Percentiles rank a stretch among this genome's conserved stretches.
These are phyloP conservation scores for Platanthera guangdongensis DNA, from an alignment of 106 monocot genomes.

Conservation along the genomic window DNA sequence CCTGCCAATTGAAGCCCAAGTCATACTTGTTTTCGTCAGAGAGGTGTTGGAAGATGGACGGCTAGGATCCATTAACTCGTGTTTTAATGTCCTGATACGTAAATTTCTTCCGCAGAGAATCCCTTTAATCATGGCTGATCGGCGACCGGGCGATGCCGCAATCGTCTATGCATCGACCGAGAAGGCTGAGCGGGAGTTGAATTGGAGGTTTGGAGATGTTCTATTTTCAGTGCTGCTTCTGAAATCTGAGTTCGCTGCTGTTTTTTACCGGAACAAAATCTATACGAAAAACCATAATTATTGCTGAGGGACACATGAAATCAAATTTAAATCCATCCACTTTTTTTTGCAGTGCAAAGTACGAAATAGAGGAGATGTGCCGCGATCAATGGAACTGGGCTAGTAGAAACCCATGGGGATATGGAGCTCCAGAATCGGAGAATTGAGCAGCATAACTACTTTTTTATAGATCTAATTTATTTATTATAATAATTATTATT, in stretches of 20 bases:
- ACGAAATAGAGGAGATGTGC: constrained; percentile 86
- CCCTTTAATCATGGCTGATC: constrained; percentile 42
- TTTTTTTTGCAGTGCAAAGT: constrained; percentile 53
- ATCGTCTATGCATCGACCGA: constrained; percentile 60
- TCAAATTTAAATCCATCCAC: no score
- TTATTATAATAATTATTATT: background rate
- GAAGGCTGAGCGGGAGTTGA: constrained; percentile 73
- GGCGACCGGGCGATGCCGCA: constrained; percentile 79
- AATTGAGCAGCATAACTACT: background rate
- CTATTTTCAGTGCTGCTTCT: background rate
- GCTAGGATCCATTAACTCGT: background rate
- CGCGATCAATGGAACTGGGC: constrained; percentile 92
- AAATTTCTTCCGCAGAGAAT: constrained; percentile 54
- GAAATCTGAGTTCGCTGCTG: background rate
- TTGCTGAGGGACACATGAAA: background rate
- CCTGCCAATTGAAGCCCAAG: background rate
- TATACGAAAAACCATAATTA: no score
- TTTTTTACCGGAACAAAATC: no score
- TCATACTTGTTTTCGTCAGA: background rate
- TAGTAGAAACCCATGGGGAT: constrained; percentile 80
- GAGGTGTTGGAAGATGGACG: background rate
- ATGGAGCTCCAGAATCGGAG: constrained; percentile 40
- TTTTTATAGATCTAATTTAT: background rate
- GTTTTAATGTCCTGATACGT: background rate
- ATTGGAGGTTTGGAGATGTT: constrained; percentile 59